phyloP scores from a whole-genome alignment of 257 asterid genomes.

The Solanum chilense region DNA sequence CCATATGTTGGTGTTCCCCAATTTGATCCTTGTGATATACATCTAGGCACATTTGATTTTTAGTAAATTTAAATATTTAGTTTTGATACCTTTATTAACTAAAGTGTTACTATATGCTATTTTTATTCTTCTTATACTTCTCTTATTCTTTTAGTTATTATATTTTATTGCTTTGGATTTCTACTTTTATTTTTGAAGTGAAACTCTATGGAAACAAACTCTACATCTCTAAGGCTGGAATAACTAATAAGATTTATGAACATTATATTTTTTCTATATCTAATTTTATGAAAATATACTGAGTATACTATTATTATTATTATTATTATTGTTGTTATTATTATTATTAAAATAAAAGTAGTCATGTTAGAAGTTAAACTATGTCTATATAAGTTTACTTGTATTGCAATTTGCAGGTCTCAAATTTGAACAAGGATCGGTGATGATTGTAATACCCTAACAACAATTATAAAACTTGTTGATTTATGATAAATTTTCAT shows the following conservation, averaged over 20 bases:
- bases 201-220: background rate
- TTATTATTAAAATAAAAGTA: background rate
- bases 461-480: background rate
- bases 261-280: too few relatives aligned
- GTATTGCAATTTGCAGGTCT: background rate
- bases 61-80: background rate
- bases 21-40: background rate
- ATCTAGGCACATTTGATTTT: background rate
- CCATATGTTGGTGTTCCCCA: background rate
- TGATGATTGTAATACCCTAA: rapidly evolving
- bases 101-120: background rate
- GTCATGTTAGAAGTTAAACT: background rate
- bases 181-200: background rate
- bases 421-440: background rate
- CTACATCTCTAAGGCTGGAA: background rate
- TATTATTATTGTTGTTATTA: background rate
- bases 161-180: background rate
- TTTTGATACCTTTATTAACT: background rate
- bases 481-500: background rate
- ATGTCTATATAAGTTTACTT: background rate
- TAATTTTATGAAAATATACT: background rate
- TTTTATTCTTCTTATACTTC: background rate
- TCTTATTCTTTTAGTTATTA: background rate
- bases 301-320: background rate
- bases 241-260: background rate